These are phyloP conservation scores for Ormosia emarginata DNA, from an alignment of 306 rosid genomes.

Conservation along the genomic window DNA sequence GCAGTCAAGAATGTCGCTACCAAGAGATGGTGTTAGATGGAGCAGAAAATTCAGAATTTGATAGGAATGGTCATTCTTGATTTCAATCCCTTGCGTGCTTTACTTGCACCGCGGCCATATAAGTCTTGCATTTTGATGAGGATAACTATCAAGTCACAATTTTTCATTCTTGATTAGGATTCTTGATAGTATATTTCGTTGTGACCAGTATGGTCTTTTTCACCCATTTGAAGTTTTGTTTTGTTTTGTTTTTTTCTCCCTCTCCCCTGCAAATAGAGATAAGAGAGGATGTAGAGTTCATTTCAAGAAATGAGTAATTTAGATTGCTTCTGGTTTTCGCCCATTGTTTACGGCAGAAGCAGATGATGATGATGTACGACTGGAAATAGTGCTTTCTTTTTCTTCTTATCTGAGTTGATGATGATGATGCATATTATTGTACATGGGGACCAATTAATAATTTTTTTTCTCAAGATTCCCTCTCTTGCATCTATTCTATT, in stretches of 20 bases:
- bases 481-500: neutral
- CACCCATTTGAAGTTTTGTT: neutral
- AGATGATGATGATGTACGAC: conserved; percentile 27
- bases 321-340: conserved; percentile 29
- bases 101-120: neutral
- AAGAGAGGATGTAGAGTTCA: conserved; percentile 58
- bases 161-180: conserved; percentile 20
- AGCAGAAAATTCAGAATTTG: conserved; percentile 42
- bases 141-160: conserved; percentile 15
- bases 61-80: conserved; percentile 16
- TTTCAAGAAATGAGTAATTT: conserved; percentile 34
- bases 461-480: conserved; percentile 39
- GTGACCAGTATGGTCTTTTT: neutral
- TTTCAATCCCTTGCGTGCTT: neutral
- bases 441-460: conserved; percentile 32
- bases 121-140: neutral
- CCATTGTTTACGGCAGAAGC: conserved; percentile 36
- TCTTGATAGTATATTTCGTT: neutral
- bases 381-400: conserved; percentile 20
- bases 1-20: conserved; percentile 78
- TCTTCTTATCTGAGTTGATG: conserved; percentile 27
- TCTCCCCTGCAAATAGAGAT: conserved; percentile 52
- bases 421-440: conserved; percentile 24
- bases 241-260: neutral
- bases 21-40: conserved; percentile 78